Evolutionary conservation across 1,284 basidiomycete genomes (phyloP).

Genomic region (Sanghuangporus weigelae): DNA sequence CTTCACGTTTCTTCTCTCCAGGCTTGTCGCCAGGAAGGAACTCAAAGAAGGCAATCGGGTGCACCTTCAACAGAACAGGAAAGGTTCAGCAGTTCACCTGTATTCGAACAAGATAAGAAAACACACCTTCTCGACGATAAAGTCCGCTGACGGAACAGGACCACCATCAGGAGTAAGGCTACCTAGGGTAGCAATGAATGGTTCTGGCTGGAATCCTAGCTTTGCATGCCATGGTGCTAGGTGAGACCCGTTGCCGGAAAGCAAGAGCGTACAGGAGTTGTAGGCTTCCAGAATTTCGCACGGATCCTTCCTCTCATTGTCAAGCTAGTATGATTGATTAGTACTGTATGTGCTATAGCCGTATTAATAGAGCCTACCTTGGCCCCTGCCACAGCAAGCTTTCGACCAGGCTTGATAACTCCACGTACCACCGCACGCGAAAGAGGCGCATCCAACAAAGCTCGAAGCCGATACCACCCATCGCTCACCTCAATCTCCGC

Average conservation of each 20-base stretch:
- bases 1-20: slow-evolving; percentile 46
- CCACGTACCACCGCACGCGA: slow-evolving; percentile 64
- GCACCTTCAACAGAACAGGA: slow-evolving; percentile 35
- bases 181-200: slow-evolving; percentile 71
- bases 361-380: slow-evolving; percentile 46
- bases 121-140: slow-evolving; percentile 64
- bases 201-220: slow-evolving; percentile 61
- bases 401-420: slow-evolving; percentile 71
- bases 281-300: slow-evolving; percentile 83
- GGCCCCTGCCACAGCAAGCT: slow-evolving; percentile 78
- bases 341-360: neutral
- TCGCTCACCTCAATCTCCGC: slow-evolving; percentile 85
- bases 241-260: slow-evolving; percentile 83
- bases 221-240: slow-evolving; percentile 85
- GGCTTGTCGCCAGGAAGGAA: slow-evolving; percentile 38
- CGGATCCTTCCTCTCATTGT: slow-evolving; percentile 67
- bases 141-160: slow-evolving; percentile 66
- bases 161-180: slow-evolving; percentile 86
- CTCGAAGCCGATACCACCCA: slow-evolving; percentile 90
- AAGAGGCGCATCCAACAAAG: slow-evolving; percentile 71
- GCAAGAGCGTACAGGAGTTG: slow-evolving; percentile 55
- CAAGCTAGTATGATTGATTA: slow-evolving; percentile 44
- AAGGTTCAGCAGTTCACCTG: slow-evolving; percentile 32
- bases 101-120: neutral
- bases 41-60: slow-evolving; percentile 63